These are phyloP conservation scores for Trichoderma erinaceum DNA, from an alignment of 495 filamentous ascomycete species.

Conservation along the genomic window DNA sequence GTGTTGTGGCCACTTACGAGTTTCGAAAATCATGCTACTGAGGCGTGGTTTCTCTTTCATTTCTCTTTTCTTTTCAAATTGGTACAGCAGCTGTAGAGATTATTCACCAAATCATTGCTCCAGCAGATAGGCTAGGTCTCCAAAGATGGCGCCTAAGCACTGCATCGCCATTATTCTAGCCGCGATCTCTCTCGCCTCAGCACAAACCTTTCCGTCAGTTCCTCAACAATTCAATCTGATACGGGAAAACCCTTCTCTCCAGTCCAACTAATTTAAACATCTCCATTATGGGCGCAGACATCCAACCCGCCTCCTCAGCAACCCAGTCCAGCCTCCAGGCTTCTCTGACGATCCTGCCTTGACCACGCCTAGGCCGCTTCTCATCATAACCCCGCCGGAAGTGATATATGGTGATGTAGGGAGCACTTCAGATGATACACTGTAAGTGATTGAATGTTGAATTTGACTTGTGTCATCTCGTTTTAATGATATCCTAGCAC, in stretches of 20 bases:
- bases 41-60: background rate
- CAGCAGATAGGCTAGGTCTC: too few relatives aligned
- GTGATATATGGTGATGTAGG: background rate
- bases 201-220: background rate
- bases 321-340: background rate
- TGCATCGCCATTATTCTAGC: background rate
- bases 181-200: background rate
- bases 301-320: background rate
- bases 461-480: background rate
- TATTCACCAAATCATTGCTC: too few relatives aligned
- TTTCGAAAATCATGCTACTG: background rate
- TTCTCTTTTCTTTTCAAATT: background rate
- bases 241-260: background rate
- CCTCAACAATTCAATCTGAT: background rate
- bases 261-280: background rate
- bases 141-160: background rate
- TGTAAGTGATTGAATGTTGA: background rate
- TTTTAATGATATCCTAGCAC: background rate
- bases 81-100: too few relatives aligned
- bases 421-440: background rate
- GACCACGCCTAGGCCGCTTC: background rate
- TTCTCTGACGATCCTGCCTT: background rate
- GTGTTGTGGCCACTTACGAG: background rate
- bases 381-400: background rate
- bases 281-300: background rate